A percentile compares a stretch with the other conserved stretches of the same genome.
Evolutionary conservation across 352 stramenopile species (phyloP).

Genomic region (Phytopythium chamaehyphon): DNA sequence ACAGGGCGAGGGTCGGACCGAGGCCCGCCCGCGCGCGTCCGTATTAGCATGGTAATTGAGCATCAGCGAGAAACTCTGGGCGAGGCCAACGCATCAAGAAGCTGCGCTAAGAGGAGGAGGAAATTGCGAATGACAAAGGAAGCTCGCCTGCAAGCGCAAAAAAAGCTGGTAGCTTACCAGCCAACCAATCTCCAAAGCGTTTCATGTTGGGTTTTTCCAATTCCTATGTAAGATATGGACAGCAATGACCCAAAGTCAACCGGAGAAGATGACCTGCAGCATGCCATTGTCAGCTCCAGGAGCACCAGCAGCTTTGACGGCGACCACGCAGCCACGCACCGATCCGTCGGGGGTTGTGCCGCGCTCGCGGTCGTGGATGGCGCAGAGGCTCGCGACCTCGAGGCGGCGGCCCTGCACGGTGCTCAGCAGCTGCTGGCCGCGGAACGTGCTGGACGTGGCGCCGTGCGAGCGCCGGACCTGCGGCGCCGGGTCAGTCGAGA

Average conservation of each 20-base stretch:
- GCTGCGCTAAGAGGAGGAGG: not conserved
- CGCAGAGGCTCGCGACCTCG: conserved; percentile 64
- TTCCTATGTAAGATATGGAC: no score
- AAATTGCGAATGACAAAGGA: not conserved
- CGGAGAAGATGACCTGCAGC: conserved; percentile 19
- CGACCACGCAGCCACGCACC: conserved; percentile 7
- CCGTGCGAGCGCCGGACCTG: conserved; percentile 36
- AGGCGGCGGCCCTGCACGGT: conserved; percentile 69
- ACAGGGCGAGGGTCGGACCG: conserved; percentile 31
- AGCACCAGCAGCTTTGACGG: no score
- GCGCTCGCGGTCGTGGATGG: conserved; percentile 56
- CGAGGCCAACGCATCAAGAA: no score
- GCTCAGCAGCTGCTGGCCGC: conserved; percentile 66
- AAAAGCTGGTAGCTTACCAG: not conserved
- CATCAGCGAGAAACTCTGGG: conserved; percentile 43
- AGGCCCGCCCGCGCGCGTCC: conserved; percentile 28
- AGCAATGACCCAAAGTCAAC: no score
- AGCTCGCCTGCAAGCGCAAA: conserved; percentile 1
- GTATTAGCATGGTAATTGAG: conserved; percentile 81
- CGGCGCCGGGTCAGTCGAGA: conserved; percentile 45
- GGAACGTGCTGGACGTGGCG: conserved; percentile 50
- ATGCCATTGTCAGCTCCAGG: not conserved
- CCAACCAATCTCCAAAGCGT: not conserved
- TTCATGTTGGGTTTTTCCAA: no score
- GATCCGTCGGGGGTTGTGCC: conserved; percentile 41